Base-by-base conservation (phyloP, 805 yeast species). In the Teunomyces gatunensis region DNA sequence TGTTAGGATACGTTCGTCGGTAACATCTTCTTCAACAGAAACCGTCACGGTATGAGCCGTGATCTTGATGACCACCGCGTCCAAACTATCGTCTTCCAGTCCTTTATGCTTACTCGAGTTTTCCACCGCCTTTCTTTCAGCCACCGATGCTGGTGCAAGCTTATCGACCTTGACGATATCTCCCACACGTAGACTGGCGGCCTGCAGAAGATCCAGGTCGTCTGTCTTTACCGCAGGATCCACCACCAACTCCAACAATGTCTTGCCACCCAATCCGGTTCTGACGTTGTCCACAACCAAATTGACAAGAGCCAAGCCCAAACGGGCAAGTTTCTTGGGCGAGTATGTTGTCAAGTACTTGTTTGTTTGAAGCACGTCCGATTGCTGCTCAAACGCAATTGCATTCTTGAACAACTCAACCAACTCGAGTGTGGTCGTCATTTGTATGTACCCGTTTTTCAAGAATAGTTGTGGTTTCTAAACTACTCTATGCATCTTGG, bases 191-290 rank as follows among this genome's bases (percentile, higher is more conserved):
- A 89, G 63, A 20, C 79, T 80, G 0, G 87, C 85, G 13, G 67
- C 53, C 11, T 69, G 73, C 5, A 79, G 59, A 9, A 55, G 65
- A 21, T 51, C 55, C 11, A 62, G 55, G 61, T 56, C 45, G 52
- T 56, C 9, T 68, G 42, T 58, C 20, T 54, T 55, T 43, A 59
- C 78, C 1, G 75, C 74, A 0, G 84, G 69, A 52, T 87, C 92
- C 25, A 73, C 67, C 13, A 57, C 71, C 45, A 92, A 64, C 53
- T 89, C 96, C 11, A 89, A 55, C 4, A 85, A 70, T 1, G 82
- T 71, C 48, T 83, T 80, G 1, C 97, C 97, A 12, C 89, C 95
- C 7, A 89, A 67, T 0, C 96, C 96, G 0, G 91, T 85, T 47
- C 85, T 72, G 2, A 87, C 65, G 47, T 81, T 80, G n/a, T 76